A percentile compares a stretch with the other conserved stretches of the same genome.
Evolutionary conservation across 257 asterid genomes (phyloP).

Genomic region (Rubia yunnanensis): DNA sequence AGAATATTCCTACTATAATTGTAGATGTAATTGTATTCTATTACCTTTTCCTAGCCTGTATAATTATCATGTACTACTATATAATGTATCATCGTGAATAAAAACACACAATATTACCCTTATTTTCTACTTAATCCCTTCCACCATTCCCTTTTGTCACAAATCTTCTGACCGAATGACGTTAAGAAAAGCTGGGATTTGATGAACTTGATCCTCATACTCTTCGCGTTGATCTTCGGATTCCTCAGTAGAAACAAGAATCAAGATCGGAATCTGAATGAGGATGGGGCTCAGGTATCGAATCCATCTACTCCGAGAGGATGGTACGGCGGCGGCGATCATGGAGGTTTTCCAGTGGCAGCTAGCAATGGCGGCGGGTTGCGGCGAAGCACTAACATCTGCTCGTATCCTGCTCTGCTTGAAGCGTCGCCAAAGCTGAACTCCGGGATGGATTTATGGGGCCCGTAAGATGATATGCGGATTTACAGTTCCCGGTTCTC

Average conservation of each 20-base stretch:
- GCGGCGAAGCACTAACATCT: constrained; percentile 41
- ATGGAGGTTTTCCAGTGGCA: too few relatives aligned
- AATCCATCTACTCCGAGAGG: constrained; percentile 33
- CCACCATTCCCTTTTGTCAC: constrained; percentile 40
- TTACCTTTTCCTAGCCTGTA: too few relatives aligned
- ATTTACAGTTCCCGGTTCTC: constrained; percentile 28
- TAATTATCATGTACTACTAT: too few relatives aligned
- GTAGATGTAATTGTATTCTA: too few relatives aligned
- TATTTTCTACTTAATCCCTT: too few relatives aligned
- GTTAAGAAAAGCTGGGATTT: constrained; percentile 90
- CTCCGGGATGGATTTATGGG: constrained; percentile 33
- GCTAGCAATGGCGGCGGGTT: too few relatives aligned
- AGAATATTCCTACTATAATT: too few relatives aligned
- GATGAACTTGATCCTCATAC: constrained; percentile 51
- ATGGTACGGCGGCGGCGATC: constrained; percentile 25
- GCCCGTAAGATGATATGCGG: constrained; percentile 46
- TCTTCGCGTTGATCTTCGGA: constrained; percentile 72
- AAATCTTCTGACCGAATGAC: constrained; percentile 53
- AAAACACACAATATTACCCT: too few relatives aligned
- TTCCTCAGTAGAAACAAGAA: constrained; percentile 57
- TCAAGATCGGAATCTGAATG: constrained; percentile 46
- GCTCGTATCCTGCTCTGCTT: constrained; percentile 79
- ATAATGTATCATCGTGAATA: too few relatives aligned
- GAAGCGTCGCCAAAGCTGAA: constrained; percentile 38
- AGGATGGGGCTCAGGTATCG: constrained; percentile 16